Evolutionary conservation across 2,329 filamentous ascomycete species (phyloP).

Genomic region (Aspergillus sp.): DNA sequence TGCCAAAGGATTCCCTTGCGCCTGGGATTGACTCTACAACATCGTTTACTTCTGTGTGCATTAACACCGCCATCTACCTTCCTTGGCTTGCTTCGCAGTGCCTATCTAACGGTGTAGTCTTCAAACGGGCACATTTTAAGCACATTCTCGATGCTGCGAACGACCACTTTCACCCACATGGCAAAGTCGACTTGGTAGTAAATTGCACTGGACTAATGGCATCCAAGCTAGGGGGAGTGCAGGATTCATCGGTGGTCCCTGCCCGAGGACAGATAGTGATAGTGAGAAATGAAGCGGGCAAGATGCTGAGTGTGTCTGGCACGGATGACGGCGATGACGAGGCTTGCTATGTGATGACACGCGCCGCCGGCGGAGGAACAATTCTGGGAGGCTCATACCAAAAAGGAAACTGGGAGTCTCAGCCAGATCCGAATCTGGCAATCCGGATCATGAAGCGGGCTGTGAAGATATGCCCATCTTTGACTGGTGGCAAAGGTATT

Average conservation of each 20-base stretch:
- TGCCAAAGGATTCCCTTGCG: constrained; percentile 59
- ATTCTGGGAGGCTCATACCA: constrained; percentile 81
- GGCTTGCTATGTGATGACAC: constrained; percentile 74
- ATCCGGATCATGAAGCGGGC: constrained; percentile 76
- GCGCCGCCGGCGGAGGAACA: constrained; percentile 73
- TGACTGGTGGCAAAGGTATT: constrained; percentile 57
- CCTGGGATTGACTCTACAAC: constrained; percentile 69
- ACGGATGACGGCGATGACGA: constrained; percentile 72
- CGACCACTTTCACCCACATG: constrained; percentile 52
- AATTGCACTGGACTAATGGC: constrained; percentile 81
- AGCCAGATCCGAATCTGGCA: constrained; percentile 73
- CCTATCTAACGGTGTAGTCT: constrained; percentile 64
- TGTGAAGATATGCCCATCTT: constrained; percentile 30
- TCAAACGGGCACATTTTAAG: constrained; percentile 61
- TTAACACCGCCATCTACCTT: constrained; percentile 83
- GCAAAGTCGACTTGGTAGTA: constrained; percentile 67
- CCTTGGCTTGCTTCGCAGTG: constrained; percentile 80
- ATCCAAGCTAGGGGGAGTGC: constrained; percentile 73
- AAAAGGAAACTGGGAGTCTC: constrained; percentile 72
- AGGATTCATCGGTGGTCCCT: constrained; percentile 70
- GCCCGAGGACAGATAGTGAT: constrained; percentile 79
- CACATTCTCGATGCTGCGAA: constrained; percentile 69
- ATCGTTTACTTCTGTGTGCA: constrained; percentile 78
- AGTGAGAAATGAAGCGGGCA: constrained; percentile 71
- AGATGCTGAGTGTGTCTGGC: constrained; percentile 69